Evolutionary conservation across 306 rosid species (phyloP), one percentile per base, ranked within the genome.

Genomic region (Castanea sativa): DNA sequence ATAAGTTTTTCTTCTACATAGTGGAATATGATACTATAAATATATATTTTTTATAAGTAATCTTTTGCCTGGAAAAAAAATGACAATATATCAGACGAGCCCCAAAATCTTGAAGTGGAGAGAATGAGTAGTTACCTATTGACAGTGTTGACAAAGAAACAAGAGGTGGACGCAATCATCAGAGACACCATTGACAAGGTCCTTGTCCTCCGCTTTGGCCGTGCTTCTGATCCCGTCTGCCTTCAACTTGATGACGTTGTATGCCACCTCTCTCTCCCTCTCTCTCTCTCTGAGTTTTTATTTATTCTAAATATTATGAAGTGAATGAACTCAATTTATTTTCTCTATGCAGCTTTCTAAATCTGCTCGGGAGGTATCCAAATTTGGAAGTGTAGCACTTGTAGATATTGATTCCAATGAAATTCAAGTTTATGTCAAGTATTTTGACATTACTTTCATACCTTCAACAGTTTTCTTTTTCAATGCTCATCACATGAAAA

Each of bases 401-500:
- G 92, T 92, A 32, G 97, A 92, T 76, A 63, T 90, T 55, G 99
- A 94, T 59, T 94, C 97, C 0, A 87, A 82, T 35, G 99, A 91
- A 16, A 57, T 91, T 74, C 93, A 89, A 79, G 90, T 94, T 59
- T 94, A 92, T 80, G 81, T 86, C 73, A 89, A 90, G 32, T 94
- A 91, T 77, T 91, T 92, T 81, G 97, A 92, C 89, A 92, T 94
- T 21, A 81, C 95, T 72, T 73, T 88, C 57, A 82, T 90, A 51
- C 99, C 99, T 1, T 94, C 97, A 18, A 88, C 92, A 0, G 72
- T 94, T 58, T 94, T 92, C 86, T 92, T 94, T 89, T 94, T 92
- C 92, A 94, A 94, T 86, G 95, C 99, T 18, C 97, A 92, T 84
- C 99, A 94, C 83, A 92, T 92, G 97, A 94, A 92, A 90, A 92